Evolutionary conservation across 805 yeast genomes (phyloP), one percentile per base, ranked within the genome.

Genomic region (Starmerella tilneyi): DNA sequence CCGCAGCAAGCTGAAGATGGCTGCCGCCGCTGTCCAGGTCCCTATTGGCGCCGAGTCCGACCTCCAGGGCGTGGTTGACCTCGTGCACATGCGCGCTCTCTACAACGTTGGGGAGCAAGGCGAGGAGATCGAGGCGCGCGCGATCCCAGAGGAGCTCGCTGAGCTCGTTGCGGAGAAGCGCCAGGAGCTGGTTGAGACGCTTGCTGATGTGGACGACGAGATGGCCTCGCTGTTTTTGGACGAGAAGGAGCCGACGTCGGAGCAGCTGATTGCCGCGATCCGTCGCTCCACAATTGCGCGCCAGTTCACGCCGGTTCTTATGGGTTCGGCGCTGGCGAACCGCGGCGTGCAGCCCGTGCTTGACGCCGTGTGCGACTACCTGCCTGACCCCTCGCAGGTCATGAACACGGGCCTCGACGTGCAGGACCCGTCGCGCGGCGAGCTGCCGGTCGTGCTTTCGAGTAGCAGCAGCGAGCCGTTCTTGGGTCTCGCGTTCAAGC

Each of bases 321-420:
- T 92, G 96, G 99, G 99, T 19, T 85, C 96, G 41, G 99, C 99
- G 16, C 73, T 92, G 53, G 98, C 97, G 47, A 92, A 92, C 69
- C 84, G 80, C 54, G 96, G 96, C 65, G 74, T 92, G 53, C 99
- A 92, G 70, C 88, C 88, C 19, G 96, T 89, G 29, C 72, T 92
- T 56, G 96, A 92, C 64, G 92, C 96, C 32, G 94, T 92, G 49
- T 89, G 89, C 54, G 96, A 89, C 63, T 92, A 79, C 66, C 74
- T 92, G 58, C 99, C 99, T 37, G 79, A 89, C 63, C 99, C 99
- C 45, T 78, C 92, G 50, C 95, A 92, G 66, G 79, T 92, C 45
- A 70, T 84, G 59, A 92, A 92, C 68, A 81, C 83, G 30, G 98
- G 94, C 39, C 73, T 92, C 48, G 96, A 92, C 61, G 49, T 58